Conservation (phyloP, 805 yeast genomes). For the Hanseniaspora nectarophila region DNA sequence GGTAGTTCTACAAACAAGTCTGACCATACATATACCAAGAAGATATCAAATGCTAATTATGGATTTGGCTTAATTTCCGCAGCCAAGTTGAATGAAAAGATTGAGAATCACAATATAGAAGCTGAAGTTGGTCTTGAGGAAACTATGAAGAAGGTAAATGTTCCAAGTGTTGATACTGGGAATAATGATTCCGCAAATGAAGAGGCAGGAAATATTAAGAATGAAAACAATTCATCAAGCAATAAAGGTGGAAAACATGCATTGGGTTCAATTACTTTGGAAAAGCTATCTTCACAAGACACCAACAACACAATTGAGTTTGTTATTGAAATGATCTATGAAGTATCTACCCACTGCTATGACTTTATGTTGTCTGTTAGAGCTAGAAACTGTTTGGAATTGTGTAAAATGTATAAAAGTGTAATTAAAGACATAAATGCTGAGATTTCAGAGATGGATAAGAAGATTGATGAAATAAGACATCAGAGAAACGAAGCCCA, state of each 20-base stretch:
- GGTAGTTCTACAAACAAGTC: neutral
- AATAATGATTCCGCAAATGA: neutral
- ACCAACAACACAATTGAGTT: conserved; percentile 45
- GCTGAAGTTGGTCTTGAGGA: conserved; percentile 26
- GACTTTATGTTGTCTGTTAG: conserved; percentile 49
- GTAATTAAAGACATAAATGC: neutral
- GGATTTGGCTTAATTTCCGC: conserved; percentile 25
- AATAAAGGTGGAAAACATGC: neutral
- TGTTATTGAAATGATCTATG: conserved; percentile 48
- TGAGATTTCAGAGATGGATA: neutral
- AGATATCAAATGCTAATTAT: conserved; percentile 4
- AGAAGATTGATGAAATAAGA: conserved; percentile 4
- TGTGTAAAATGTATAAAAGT: conserved; percentile 14
- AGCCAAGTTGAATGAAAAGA: conserved; percentile 23
- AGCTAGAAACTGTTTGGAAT: conserved; percentile 26
- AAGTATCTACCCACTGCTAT: conserved; percentile 47
- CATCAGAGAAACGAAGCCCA: neutral
- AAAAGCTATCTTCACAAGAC: conserved; percentile 43
- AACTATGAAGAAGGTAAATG: conserved; percentile 1
- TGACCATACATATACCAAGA: neutral
- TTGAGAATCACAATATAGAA: conserved; percentile 22
- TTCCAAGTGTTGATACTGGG: neutral
- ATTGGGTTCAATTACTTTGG: conserved; percentile 35
- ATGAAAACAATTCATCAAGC: neutral
- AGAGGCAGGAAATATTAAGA: neutral